A percentile compares a stretch with the other conserved stretches of the same genome.
These are phyloP conservation scores for Skeletonema grethae DNA, from an alignment of 108 stramenopile species.

Conservation along the genomic window DNA sequence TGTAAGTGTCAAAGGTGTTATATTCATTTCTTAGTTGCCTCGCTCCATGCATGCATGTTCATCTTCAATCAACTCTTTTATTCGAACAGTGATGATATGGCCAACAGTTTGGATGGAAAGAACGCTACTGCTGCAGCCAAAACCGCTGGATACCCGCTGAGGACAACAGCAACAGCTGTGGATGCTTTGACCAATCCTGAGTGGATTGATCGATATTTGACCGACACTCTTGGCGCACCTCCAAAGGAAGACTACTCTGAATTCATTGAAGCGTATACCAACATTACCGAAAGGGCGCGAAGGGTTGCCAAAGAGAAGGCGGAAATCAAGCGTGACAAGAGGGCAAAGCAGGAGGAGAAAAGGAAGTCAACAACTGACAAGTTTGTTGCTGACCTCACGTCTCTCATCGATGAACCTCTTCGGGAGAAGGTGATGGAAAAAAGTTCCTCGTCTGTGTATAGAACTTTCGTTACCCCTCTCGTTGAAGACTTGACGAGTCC, in stretches of 20 bases:
- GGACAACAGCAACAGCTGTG: neutral
- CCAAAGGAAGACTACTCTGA: conserved; percentile 3
- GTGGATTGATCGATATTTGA: conserved; percentile 3
- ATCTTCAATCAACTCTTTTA: neutral
- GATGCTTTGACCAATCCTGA: neutral
- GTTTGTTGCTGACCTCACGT: neutral
- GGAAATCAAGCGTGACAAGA: neutral
- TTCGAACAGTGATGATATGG: neutral
- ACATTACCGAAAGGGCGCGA: neutral
- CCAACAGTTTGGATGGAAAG: neutral
- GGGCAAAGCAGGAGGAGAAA: neutral
- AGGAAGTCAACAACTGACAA: neutral
- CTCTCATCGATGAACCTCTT: neutral
- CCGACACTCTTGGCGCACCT: neutral
- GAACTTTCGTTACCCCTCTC: neutral
- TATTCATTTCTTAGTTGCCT: no score
- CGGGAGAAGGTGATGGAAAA: neutral
- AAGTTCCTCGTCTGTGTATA: neutral
- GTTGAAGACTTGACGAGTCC: neutral
- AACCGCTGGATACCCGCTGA: neutral
- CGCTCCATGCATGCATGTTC: neutral
- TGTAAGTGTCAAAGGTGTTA: neutral
- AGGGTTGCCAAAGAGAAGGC: conserved; percentile 1
- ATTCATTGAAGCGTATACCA: conserved; percentile 3
- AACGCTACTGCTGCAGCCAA: neutral